Conservation (phyloP, 2,329 filamentous ascomycete species). For the Paracamarosporium sp. region DNA sequence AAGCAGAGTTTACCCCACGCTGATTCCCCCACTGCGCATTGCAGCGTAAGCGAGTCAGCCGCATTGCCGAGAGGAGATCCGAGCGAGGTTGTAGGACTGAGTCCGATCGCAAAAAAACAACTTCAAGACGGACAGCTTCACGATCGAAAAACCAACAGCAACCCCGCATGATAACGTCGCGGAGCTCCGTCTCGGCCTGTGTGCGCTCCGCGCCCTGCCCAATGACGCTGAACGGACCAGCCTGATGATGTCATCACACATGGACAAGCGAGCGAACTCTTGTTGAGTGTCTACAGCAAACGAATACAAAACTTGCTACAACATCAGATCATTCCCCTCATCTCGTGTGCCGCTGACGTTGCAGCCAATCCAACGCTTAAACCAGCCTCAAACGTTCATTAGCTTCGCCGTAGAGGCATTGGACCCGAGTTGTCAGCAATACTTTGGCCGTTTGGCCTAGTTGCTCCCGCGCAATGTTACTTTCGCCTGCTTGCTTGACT, state of each 20-base stretch:
- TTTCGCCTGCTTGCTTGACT: neutral
- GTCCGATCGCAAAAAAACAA: too few relatives aligned
- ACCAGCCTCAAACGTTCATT: neutral
- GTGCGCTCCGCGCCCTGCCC: neutral
- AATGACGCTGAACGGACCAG: neutral
- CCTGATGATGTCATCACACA: neutral
- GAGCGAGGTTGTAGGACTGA: neutral
- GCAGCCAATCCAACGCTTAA: neutral
- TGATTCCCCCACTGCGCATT: neutral
- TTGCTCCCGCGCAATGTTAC: neutral
- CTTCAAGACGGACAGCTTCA: too few relatives aligned
- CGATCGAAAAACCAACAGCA: too few relatives aligned
- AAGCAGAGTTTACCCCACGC: neutral
- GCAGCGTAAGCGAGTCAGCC: constrained; percentile 5
- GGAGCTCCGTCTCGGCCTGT: neutral
- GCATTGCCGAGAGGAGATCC: constrained; percentile 14
- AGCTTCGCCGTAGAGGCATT: neutral
- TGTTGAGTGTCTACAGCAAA: neutral
- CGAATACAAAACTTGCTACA: neutral
- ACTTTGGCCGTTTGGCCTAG: neutral
- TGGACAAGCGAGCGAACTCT: neutral
- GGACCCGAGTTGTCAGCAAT: neutral
- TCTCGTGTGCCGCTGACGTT: neutral
- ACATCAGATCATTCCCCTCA: neutral
- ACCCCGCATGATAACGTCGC: neutral